Percentiles rank a stretch among this genome's conserved stretches.
These are phyloP conservation scores for Populus simonii DNA, from an alignment of 345 rosid genomes.

Conservation along the genomic window DNA sequence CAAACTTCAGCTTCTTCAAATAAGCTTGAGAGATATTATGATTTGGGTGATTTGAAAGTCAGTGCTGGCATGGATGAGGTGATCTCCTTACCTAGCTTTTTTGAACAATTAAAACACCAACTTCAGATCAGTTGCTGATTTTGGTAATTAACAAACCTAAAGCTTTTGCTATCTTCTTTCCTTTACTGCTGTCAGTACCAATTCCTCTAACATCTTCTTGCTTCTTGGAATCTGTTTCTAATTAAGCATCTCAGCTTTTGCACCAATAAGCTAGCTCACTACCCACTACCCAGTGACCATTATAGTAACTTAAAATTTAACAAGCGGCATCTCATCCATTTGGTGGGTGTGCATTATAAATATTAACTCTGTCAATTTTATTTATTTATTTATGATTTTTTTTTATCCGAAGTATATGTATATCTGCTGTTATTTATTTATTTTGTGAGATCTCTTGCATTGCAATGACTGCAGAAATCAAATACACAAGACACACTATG, in stretches of 20 bases:
- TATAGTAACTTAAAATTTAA: background rate
- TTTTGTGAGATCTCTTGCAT: background rate
- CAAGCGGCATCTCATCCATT: background rate
- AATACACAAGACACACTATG: background rate
- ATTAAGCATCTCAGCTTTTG: background rate
- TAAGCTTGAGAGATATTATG: constrained; percentile 78
- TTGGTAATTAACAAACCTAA: background rate
- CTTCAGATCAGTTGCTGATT: background rate
- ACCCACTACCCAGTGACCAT: background rate
- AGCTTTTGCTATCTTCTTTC: background rate
- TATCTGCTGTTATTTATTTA: background rate
- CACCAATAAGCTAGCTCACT: background rate
- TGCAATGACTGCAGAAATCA: background rate
- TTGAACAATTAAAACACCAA: background rate
- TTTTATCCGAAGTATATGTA: background rate
- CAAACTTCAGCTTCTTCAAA: constrained; percentile 45
- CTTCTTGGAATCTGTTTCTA: background rate
- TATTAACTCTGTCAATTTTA: background rate
- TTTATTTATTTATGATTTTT: background rate
- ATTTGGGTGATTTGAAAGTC: constrained; percentile 57
- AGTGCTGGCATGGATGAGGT: constrained; percentile 71
- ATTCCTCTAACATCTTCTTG: background rate
- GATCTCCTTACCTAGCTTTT: constrained; percentile 21
- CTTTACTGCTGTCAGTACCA: background rate
- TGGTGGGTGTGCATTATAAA: background rate